These are phyloP conservation scores for Salvia miltiorrhiza DNA, from an alignment of 257 asterid genomes.

Conservation along the genomic window DNA sequence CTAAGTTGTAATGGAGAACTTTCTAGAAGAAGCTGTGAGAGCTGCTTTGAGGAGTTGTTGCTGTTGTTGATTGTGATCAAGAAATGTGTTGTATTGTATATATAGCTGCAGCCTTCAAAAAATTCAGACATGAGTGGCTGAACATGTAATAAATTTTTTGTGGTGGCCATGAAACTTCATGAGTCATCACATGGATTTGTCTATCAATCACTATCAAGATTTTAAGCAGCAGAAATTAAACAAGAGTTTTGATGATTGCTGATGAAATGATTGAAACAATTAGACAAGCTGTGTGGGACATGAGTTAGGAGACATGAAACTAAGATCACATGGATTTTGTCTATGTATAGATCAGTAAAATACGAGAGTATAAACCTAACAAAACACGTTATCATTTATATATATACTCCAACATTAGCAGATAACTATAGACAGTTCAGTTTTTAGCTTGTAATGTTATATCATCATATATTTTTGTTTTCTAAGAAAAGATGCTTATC, in stretches of 20 bases:
- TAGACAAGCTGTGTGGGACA: not conserved
- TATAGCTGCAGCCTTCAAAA: not conserved
- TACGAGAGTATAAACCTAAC: not conserved
- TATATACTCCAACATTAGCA: too few species aligned
- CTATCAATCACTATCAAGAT: not conserved
- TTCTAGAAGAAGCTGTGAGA: not conserved
- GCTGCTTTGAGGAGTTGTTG: not conserved
- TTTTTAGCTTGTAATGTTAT: too few species aligned
- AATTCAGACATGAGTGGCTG: not conserved
- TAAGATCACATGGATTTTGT: not conserved
- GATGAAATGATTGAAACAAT: not conserved
- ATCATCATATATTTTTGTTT: too few species aligned
- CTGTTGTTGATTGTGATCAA: not conserved
- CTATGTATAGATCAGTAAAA: not conserved
- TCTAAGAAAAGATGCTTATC: too few species aligned
- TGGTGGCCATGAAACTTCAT: not conserved
- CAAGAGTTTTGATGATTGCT: not conserved
- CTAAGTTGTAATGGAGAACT: too few species aligned
- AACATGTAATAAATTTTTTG: not conserved
- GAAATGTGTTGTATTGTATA: not conserved
- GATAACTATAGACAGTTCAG: too few species aligned
- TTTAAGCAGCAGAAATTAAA: not conserved
- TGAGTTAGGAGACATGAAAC: not conserved
- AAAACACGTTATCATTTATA: too few species aligned
- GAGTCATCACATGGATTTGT: constrained; percentile 26